Evolutionary conservation across 208 protist genomes (phyloP).

Genomic region (Leishmania braziliensis): DNA sequence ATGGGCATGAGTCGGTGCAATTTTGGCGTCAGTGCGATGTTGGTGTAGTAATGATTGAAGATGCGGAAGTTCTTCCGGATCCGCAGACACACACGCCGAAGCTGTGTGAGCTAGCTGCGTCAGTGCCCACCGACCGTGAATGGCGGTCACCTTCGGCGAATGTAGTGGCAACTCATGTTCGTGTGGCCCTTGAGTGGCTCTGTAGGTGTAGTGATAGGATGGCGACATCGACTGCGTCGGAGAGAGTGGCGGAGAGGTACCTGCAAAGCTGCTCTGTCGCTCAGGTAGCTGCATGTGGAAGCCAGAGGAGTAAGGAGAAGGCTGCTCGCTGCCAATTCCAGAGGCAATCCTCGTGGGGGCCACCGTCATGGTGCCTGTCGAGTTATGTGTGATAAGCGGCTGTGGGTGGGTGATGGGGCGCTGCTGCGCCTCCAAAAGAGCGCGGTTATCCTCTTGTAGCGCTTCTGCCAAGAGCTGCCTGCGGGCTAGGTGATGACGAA

Average conservation of each 20-base stretch:
- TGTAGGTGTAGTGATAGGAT: not conserved
- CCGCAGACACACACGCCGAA: not conserved
- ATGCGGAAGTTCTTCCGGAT: not conserved
- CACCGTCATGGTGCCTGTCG: slow-evolving; percentile 18
- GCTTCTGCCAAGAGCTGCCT: slow-evolving; percentile 22
- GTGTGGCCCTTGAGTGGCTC: not conserved
- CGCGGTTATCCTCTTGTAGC: slow-evolving; percentile 12
- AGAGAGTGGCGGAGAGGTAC: slow-evolving; percentile 12
- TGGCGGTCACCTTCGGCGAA: not conserved
- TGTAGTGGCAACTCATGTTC: slow-evolving; percentile 25
- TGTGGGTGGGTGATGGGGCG: not conserved
- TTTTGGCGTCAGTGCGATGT: not conserved
- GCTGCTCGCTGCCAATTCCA: not conserved
- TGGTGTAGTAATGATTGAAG: not conserved
- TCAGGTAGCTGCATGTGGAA: not conserved
- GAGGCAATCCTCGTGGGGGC: not conserved
- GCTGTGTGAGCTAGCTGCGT: not conserved
- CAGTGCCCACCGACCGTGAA: slow-evolving; percentile 2
- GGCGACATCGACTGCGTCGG: not conserved
- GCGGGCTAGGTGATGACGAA: slow-evolving; percentile 20
- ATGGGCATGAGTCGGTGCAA: too few relatives aligned
- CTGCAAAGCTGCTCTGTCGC: not conserved
- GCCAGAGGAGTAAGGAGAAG: not conserved
- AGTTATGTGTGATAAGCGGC: slow-evolving; percentile 1
- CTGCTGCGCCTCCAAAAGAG: not conserved